phyloP scores from a whole-genome alignment of 192 early-diverging fungal species.

The Anaeromyces robustus region DNA sequence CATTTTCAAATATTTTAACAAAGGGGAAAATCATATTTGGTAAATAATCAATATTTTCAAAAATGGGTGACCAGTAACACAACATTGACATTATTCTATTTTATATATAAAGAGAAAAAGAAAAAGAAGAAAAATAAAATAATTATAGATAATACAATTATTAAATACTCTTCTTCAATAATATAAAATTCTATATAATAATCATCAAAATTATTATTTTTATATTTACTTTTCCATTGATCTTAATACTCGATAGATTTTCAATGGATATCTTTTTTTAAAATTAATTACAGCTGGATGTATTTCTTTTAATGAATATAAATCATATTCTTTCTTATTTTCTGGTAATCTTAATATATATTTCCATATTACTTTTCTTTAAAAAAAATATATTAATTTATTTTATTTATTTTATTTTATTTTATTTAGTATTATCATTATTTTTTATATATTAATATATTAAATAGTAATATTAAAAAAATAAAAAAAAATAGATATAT shows the following conservation, averaged over 20 bases:
- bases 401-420: too few relatives aligned
- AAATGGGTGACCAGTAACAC: constrained; percentile 40
- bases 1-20: constrained; percentile 28
- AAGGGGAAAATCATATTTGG: constrained; percentile 43
- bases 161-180: too few relatives aligned
- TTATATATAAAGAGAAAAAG: background rate
- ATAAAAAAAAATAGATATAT: too few relatives aligned
- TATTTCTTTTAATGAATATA: background rate
- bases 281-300: background rate
- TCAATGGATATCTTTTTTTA: background rate
- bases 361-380: background rate
- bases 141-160: too few relatives aligned
- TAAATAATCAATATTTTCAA: constrained; percentile 38
- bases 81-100: constrained; percentile 28
- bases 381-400: too few relatives aligned
- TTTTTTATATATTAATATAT: too few relatives aligned
- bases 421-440: too few relatives aligned
- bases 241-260: background rate
- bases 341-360: background rate
- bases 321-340: background rate
- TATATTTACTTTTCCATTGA: background rate
- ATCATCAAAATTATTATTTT: too few relatives aligned
- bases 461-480: too few relatives aligned
- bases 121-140: too few relatives aligned
- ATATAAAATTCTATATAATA: too few relatives aligned